These are phyloP conservation scores for Histomonas meleagridis DNA, from an alignment of 208 protist genomes.

Conservation along the genomic window DNA sequence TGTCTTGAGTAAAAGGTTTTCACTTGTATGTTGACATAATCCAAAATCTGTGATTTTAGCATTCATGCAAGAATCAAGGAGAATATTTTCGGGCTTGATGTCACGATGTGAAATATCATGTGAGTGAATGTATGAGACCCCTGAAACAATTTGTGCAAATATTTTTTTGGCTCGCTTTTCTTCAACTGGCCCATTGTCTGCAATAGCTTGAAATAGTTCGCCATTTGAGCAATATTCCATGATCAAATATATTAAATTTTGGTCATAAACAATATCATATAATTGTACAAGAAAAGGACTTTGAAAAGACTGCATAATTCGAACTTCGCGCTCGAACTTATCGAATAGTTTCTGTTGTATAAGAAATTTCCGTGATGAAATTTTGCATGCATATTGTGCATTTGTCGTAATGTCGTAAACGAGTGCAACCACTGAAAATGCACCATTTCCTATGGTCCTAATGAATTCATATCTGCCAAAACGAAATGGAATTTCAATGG, in stretches of 20 bases:
- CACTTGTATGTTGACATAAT: neutral
- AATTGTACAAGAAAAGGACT: neutral
- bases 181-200: neutral
- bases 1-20: neutral
- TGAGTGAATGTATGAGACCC: neutral
- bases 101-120: neutral
- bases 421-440: neutral
- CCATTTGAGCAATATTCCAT: constrained; percentile 4
- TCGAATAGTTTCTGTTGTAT: neutral
- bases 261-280: neutral
- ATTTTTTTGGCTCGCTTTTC: neutral
- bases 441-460: neutral
- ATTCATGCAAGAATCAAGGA: neutral
- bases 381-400: neutral
- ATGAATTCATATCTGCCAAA: constrained; percentile 16
- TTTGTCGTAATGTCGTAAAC: neutral
- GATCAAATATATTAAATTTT: neutral
- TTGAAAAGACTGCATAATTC: neutral
- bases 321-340: neutral
- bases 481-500: neutral
- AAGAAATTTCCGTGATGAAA: neutral
- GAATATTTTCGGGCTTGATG: neutral
- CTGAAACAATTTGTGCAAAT: neutral
- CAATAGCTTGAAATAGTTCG: neutral
- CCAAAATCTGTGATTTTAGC: neutral